Evolutionary conservation across 2,329 filamentous ascomycete genomes (phyloP), one percentile per base, ranked within the genome.

Genomic region (Colletotrichum sojae): DNA sequence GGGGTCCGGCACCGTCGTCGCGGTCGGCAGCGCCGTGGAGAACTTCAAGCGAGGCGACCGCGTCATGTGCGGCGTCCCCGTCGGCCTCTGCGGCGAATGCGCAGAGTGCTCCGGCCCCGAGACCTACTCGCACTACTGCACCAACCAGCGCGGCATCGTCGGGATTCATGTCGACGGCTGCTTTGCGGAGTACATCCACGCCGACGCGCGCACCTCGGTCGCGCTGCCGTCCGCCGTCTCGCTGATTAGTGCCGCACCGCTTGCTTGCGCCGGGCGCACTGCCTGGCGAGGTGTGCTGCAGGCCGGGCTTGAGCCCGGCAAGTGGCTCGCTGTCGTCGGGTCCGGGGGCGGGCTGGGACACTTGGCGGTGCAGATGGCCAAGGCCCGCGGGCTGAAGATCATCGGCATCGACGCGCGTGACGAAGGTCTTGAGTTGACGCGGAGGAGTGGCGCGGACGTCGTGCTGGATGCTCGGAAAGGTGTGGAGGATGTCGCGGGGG

Each of bases 321-420:
- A 94, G 79, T 91, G 86, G 51, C 87, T 94, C 31, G 91, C 91
- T 63, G 90, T 94, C 72, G 90, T 92, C 62, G 92, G 92, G 76
- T 92, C 92, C 20, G 92, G 92, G 71, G 92, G 92, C 78, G 92
- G 92, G 68, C 84, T 94, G 49, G 92, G 92, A 39, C 73, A 76
- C 39, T 83, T 94, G 72, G 92, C 91, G 8, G 85, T 90, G 73
- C 93, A 95, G 81, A 95, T 94, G 79, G 92, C 92, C 40, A 91
- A 90, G 79, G 93, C 92, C 10, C 94, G 95, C 92, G 92, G 93
- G 63, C 82, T 94, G 58, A 84, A 88, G 61, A 83, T 88, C 62
- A 89, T 95, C 74, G 92, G 89, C 69, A 92, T 95, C 72, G 93
- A 95, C 75, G 87, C 87, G 1, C 77, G 87, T 48, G 86, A 89